Conservation (phyloP, 2,329 filamentous ascomycete species). For the Pseudogymnoascus sp. region DNA sequence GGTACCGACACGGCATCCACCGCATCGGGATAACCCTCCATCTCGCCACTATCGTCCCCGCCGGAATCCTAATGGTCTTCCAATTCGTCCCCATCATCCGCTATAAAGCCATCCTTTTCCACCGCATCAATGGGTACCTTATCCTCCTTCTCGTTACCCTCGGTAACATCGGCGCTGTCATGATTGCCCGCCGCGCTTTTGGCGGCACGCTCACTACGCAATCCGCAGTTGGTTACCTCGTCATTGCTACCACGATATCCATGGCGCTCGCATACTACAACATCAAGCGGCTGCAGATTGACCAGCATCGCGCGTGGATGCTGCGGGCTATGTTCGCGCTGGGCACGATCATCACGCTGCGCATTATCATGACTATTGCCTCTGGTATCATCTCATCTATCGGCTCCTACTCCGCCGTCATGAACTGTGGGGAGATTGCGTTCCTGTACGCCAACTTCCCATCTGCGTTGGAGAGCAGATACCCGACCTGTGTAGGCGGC, state of each 20-base stretch:
- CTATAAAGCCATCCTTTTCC: constrained; percentile 43
- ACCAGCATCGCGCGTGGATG: constrained; percentile 60
- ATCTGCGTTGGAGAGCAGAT: constrained; percentile 27
- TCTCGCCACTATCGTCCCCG: constrained; percentile 39
- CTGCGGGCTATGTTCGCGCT: constrained; percentile 46
- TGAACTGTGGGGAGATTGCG: constrained; percentile 43
- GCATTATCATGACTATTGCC: constrained; percentile 40
- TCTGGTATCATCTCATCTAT: constrained; percentile 33
- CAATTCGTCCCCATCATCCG: constrained; percentile 44
- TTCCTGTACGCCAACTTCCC: constrained; percentile 30
- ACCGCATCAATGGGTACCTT: constrained; percentile 54
- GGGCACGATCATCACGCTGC: constrained; percentile 45
- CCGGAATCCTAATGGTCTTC: constrained; percentile 36
- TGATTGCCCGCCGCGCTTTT: constrained; percentile 45
- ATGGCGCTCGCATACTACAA: constrained; percentile 45
- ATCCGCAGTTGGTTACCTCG: constrained; percentile 35
- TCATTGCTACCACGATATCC: constrained; percentile 37
- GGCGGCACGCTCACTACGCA: constrained; percentile 49
- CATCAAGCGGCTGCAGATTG: constrained; percentile 53
- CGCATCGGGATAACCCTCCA: constrained; percentile 40
- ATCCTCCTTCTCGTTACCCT: constrained; percentile 41
- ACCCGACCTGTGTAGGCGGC: constrained; percentile 36
- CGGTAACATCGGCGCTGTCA: constrained; percentile 42
- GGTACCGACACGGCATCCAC: constrained; percentile 28
- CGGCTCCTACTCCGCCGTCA: constrained; percentile 30